Conservation (phyloP, 352 stramenopile species). For the Pythium biforme region DNA sequence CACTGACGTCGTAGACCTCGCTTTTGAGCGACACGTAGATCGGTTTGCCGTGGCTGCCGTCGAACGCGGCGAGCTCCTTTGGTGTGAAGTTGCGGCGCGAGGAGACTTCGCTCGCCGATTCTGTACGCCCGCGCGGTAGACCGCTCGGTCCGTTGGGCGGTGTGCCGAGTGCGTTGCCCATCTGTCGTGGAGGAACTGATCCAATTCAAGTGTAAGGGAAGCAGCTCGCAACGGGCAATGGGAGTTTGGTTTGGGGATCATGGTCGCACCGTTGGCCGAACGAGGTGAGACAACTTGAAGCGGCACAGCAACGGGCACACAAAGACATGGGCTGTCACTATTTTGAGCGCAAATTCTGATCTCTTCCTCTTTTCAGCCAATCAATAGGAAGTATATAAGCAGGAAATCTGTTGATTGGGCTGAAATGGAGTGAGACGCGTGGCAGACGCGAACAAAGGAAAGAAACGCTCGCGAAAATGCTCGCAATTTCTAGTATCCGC, state of each 20-base stretch:
- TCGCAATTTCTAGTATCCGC: neutral
- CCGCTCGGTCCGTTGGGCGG: conserved; percentile 17
- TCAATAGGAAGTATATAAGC: neutral
- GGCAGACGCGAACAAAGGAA: conserved; percentile 11
- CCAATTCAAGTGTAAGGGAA: conserved; percentile 10
- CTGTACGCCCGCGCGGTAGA: conserved; percentile 8
- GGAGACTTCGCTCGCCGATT: neutral
- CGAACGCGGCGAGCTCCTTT: conserved; percentile 80
- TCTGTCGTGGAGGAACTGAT: neutral
- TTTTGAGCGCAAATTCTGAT: conserved; percentile 7
- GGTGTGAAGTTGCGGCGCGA: conserved; percentile 64
- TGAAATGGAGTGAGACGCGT: conserved; percentile 10
- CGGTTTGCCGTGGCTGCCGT: conserved; percentile 73
- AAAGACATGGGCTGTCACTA: conserved; percentile 24
- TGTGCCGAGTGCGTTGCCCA: conserved; percentile 32
- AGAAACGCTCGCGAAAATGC: neutral
- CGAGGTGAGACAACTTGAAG: conserved; percentile 8
- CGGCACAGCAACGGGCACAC: conserved; percentile 8
- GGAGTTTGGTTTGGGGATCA: neutral
- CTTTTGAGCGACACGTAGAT: conserved; percentile 92
- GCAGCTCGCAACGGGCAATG: too few species aligned
- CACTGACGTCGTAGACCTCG: conserved; percentile 93
- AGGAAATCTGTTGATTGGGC: conserved; percentile 1
- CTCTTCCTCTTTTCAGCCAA: neutral
- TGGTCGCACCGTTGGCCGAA: conserved; percentile 6